Evolutionary conservation across 495 filamentous ascomycete genomes (phyloP), one percentile per base, ranked within the genome.

Genomic region (Xylaria intraflava): DNA sequence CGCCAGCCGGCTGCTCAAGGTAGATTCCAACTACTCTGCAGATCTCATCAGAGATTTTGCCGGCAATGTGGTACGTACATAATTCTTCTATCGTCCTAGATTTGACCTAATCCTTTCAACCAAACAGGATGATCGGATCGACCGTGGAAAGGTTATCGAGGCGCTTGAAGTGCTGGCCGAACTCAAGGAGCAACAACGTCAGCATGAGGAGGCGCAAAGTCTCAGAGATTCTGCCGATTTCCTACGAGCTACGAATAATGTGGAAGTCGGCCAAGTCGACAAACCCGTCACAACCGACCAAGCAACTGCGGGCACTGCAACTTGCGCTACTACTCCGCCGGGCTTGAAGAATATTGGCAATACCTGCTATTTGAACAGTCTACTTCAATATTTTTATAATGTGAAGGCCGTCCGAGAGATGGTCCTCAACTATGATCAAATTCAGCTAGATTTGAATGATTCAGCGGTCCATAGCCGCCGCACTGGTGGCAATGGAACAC

Each of bases 281-380:
- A 45, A 23, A 14, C 19, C 46, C 7, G 4, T 16, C 33, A 9
- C 6, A 10, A 6, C 14, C 9, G 26, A 31, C 6, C 20, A 12
- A 10, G 9, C 11, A 2, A 38, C 20, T 20, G 12, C 45, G 16
- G 31, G 41, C n/a, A 19, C 51, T 31, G 26, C 43, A 22, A 31
- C 26, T 5, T 23, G 26, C 3, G 17, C 35, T 6, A 40, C 38
- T 16, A 53, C 56, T 6, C 64, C 64, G 0, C 64, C 64, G 46
- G 93, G 93, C 0, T 76, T 97, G 11, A 80, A 82, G 38, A 99
- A 97, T 57, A 92, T 96, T 56, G 90, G 92, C 38, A 96, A 96
- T 58, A 99, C 93, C 1, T 99, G 93, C 68, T 99, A 99, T 60
- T 79, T 99, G 35, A 97, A 97, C 71, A 97, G 93, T 66, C 78